Conservation (phyloP, 805 yeast species). For the Saturnispora serradocipensis region DNA sequence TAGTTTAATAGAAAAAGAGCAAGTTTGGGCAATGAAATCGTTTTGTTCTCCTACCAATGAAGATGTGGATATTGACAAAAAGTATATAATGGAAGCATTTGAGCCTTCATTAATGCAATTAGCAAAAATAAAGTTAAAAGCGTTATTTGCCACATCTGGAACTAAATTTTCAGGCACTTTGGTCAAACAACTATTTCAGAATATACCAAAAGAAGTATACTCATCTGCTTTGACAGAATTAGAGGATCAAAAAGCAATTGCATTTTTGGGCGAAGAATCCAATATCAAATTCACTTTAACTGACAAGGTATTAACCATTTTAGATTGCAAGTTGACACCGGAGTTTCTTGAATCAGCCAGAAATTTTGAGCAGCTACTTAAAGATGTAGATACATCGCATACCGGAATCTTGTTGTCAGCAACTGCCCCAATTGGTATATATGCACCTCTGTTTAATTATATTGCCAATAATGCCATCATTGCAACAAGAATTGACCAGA, state of each 20-base stretch:
- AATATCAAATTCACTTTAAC: slow-evolving; percentile 48
- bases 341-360: slow-evolving; percentile 38
- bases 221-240: slow-evolving; percentile 42
- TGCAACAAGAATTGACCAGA: slow-evolving; percentile 47
- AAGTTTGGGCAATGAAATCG: slow-evolving; percentile 35
- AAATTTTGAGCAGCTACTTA: slow-evolving; percentile 33
- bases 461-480: slow-evolving; percentile 34
- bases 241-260: slow-evolving; percentile 48
- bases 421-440: slow-evolving; percentile 51
- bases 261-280: slow-evolving; percentile 38
- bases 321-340: slow-evolving; percentile 31
- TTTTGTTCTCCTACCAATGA: slow-evolving; percentile 31
- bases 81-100: slow-evolving; percentile 1
- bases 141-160: slow-evolving; percentile 49
- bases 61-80: slow-evolving; percentile 10
- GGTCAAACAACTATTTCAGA: slow-evolving; percentile 39
- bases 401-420: slow-evolving; percentile 50
- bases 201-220: slow-evolving; percentile 37
- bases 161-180: slow-evolving; percentile 36
- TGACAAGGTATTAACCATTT: slow-evolving; percentile 38
- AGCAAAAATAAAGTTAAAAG: slow-evolving; percentile 36
- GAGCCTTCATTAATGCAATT: slow-evolving; percentile 25
- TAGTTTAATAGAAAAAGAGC: slow-evolving; percentile 68
- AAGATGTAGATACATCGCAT: slow-evolving; percentile 19
- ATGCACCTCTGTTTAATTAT: slow-evolving; percentile 52